Percentiles rank a stretch among this genome's conserved stretches.
These are phyloP conservation scores for Hygrocybe coccinea DNA, from an alignment of 768 basidiomycete species.

Conservation along the genomic window DNA sequence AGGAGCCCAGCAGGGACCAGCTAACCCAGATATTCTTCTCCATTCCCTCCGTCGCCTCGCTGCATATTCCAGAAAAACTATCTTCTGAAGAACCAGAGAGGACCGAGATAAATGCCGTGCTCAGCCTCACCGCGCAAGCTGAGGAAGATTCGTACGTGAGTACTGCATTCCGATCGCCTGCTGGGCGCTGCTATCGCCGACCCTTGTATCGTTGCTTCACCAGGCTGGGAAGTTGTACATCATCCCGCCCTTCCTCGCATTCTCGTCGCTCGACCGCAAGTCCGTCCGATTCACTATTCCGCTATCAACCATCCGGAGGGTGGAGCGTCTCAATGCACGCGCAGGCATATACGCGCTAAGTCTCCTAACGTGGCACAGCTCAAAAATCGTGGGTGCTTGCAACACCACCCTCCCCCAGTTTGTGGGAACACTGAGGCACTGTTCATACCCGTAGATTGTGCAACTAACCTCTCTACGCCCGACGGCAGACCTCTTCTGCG, in stretches of 20 bases:
- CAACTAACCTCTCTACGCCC: constrained; percentile 92
- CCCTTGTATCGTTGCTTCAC: not conserved
- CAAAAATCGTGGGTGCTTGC: constrained; percentile 70
- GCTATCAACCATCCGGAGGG: constrained; percentile 85
- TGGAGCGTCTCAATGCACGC: constrained; percentile 88
- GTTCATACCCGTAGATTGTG: constrained; percentile 53
- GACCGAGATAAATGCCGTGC: constrained; percentile 87
- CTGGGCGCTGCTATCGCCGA: constrained; percentile 6
- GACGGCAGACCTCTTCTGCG: constrained; percentile 90
- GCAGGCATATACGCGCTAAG: constrained; percentile 96
- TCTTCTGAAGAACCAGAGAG: constrained; percentile 46
- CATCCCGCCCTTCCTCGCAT: constrained; percentile 84
- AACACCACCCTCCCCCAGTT: not conserved
- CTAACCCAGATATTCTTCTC: constrained; percentile 83
- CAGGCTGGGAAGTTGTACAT: constrained; percentile 90
- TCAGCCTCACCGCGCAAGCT: constrained; percentile 73
- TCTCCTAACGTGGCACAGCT: constrained; percentile 87
- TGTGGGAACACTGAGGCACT: not conserved
- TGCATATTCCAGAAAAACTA: constrained; percentile 21
- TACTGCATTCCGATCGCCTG: constrained; percentile 15
- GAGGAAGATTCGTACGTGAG: constrained; percentile 91
- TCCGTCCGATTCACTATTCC: constrained; percentile 90
- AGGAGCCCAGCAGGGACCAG: constrained; percentile 88
- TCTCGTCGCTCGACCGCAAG: constrained; percentile 85
- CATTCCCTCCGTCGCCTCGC: constrained; percentile 47